phyloP scores from a whole-genome alignment of 2,329 filamentous ascomycete species.

The Pseudogymnoascus sp. region DNA sequence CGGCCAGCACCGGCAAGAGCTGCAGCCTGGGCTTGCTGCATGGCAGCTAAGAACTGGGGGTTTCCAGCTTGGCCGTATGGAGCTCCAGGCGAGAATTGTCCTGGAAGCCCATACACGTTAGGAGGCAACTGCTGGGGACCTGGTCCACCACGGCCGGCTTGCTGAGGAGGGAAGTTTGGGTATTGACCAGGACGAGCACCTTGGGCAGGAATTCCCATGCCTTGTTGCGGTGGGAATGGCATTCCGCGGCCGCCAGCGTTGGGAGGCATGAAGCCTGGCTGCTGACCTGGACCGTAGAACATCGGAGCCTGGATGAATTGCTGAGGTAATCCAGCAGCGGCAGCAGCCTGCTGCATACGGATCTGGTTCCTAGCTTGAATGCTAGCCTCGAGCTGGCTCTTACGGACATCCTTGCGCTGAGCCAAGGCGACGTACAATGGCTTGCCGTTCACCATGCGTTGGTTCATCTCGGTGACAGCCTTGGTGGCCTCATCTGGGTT shows the following conservation, averaged over 20 bases:
- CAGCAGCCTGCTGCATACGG: constrained; percentile 94
- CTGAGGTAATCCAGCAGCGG: constrained; percentile 79
- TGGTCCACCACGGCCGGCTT: constrained; percentile 79
- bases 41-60: constrained; percentile 73
- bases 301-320: constrained; percentile 84
- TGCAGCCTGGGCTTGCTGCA: constrained; percentile 67
- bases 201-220: constrained; percentile 64
- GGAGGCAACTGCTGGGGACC: constrained; percentile 79
- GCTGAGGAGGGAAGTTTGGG: constrained; percentile 73
- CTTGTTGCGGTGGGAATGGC: constrained; percentile 54
- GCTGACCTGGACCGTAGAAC: constrained; percentile 81
- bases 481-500: constrained; percentile 99
- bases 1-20: constrained; percentile 38
- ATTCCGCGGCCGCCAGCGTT: constrained; percentile 55
- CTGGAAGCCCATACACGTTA: constrained; percentile 74
- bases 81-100: constrained; percentile 70
- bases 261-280: constrained; percentile 58
- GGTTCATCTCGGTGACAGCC: constrained; percentile 98
- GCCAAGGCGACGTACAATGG: constrained; percentile 95
- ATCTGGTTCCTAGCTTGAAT: constrained; percentile 99
- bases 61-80: constrained; percentile 74
- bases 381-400: constrained; percentile 97
- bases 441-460: constrained; percentile 96
- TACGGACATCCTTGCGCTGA: constrained; percentile 98
- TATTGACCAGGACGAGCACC: constrained; percentile 81